A percentile compares a stretch with the other conserved stretches of the same genome.
Evolutionary conservation across 2,329 filamentous ascomycete species (phyloP).

Genomic region (Penicillium corylophilum): DNA sequence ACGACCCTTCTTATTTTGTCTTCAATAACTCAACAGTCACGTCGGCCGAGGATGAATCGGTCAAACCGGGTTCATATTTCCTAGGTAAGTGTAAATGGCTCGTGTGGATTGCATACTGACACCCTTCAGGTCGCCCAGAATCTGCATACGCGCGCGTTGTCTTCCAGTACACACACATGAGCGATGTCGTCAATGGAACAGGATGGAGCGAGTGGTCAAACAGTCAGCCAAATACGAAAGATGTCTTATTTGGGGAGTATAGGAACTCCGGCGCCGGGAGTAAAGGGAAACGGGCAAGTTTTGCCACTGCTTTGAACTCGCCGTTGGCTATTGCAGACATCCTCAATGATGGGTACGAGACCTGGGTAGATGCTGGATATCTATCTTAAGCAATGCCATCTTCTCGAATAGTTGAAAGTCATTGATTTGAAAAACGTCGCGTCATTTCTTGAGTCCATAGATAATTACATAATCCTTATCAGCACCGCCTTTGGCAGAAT

Average conservation of each 20-base stretch:
- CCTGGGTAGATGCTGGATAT: constrained; percentile 1
- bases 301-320: constrained; percentile 26
- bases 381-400: background rate
- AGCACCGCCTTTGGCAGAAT: constrained; percentile 28
- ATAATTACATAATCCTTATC: constrained; percentile 12
- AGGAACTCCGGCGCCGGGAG: constrained; percentile 40
- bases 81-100: background rate
- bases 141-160: constrained; percentile 18
- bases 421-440: background rate
- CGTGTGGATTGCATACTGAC: constrained; percentile 3
- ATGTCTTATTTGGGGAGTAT: constrained; percentile 36
- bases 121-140: constrained; percentile 15
- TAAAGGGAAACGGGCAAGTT: constrained; percentile 30
- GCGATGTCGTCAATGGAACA: constrained; percentile 13
- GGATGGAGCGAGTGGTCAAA: constrained; percentile 33
- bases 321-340: constrained; percentile 3
- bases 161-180: constrained; percentile 15
- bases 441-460: background rate
- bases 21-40: constrained; percentile 7
- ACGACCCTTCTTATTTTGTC: constrained; percentile 3
- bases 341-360: constrained; percentile 1
- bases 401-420: background rate
- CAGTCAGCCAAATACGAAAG: constrained; percentile 25
- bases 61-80: background rate
- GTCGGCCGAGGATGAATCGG: background rate